phyloP scores from a whole-genome alignment of 495 filamentous ascomycete genomes.

The Xylaria bambusicola region DNA sequence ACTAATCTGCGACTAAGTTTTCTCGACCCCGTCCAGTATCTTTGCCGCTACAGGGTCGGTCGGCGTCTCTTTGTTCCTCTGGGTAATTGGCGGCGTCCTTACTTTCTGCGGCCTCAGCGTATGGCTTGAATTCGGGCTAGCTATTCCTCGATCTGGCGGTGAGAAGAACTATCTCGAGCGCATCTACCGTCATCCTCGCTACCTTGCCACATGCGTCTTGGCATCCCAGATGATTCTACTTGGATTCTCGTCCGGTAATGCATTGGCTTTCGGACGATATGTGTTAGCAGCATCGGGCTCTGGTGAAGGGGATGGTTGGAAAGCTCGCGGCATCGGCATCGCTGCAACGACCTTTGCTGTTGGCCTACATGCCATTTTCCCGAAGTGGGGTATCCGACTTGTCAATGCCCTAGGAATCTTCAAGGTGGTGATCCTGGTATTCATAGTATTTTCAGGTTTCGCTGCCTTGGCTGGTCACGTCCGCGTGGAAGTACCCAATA shows the following conservation, averaged over 20 bases:
- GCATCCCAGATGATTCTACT: constrained; percentile 60
- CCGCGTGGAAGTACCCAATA: constrained; percentile 58
- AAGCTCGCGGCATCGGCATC: constrained; percentile 65
- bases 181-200: constrained; percentile 63
- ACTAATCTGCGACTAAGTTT: constrained; percentile 38
- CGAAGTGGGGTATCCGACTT: constrained; percentile 70
- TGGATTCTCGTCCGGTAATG: constrained; percentile 60
- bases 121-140: constrained; percentile 54
- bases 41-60: constrained; percentile 51
- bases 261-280: constrained; percentile 70
- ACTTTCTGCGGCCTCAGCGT: constrained; percentile 49
- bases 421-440: constrained; percentile 67
- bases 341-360: constrained; percentile 67
- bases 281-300: constrained; percentile 64
- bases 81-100: constrained; percentile 41
- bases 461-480: constrained; percentile 60
- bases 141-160: constrained; percentile 56
- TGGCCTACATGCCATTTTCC: constrained; percentile 58
- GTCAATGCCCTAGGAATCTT: constrained; percentile 66
- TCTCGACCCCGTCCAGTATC: constrained; percentile 53
- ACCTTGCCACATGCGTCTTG: constrained; percentile 65
- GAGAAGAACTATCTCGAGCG: constrained; percentile 71
- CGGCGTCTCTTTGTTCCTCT: constrained; percentile 39
- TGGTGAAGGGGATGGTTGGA: constrained; percentile 63
- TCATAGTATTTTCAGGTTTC: constrained; percentile 68